phyloP scores from a whole-genome alignment of 2,329 filamentous ascomycete species.

The Fusarium penzigii region DNA sequence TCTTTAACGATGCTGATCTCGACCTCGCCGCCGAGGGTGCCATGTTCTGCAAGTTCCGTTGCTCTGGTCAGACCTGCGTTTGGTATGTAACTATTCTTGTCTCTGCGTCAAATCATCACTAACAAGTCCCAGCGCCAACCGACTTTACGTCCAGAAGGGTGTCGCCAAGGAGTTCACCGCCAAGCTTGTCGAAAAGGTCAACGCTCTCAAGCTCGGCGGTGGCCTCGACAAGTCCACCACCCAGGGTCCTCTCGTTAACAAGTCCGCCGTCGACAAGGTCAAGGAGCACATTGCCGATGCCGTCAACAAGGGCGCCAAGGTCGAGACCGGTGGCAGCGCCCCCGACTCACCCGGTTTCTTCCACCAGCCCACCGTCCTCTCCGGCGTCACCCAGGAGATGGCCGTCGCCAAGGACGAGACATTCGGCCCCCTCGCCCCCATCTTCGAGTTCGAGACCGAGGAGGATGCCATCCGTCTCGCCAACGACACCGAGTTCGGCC shows the following conservation, averaged over 20 bases:
- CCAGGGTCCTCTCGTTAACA: slow-evolving; percentile 57
- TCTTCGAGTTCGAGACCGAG: slow-evolving; percentile 37
- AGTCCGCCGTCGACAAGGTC: slow-evolving; percentile 63
- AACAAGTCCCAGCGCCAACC: slow-evolving; percentile 30
- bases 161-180: slow-evolving; percentile 33
- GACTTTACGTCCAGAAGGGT: slow-evolving; percentile 37
- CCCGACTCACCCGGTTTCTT: slow-evolving; percentile 66
- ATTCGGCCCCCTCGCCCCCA: slow-evolving; percentile 33
- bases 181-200: slow-evolving; percentile 32
- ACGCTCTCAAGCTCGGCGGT: slow-evolving; percentile 29
- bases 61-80: slow-evolving; percentile 65
- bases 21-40: slow-evolving; percentile 59
- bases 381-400: slow-evolving; percentile 45
- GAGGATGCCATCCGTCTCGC: slow-evolving; percentile 40
- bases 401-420: slow-evolving; percentile 33
- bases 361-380: slow-evolving; percentile 72
- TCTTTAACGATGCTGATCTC: slow-evolving; percentile 67
- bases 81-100: slow-evolving; percentile 35
- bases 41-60: slow-evolving; percentile 42
- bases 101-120: background rate
- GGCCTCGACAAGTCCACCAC: slow-evolving; percentile 29
- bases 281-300: slow-evolving; percentile 64
- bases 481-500: slow-evolving; percentile 42
- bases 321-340: slow-evolving; percentile 59
- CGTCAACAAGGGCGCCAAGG: slow-evolving; percentile 57